Conservation (phyloP, 257 asterid genomes). For the Rubia yunnanensis region DNA sequence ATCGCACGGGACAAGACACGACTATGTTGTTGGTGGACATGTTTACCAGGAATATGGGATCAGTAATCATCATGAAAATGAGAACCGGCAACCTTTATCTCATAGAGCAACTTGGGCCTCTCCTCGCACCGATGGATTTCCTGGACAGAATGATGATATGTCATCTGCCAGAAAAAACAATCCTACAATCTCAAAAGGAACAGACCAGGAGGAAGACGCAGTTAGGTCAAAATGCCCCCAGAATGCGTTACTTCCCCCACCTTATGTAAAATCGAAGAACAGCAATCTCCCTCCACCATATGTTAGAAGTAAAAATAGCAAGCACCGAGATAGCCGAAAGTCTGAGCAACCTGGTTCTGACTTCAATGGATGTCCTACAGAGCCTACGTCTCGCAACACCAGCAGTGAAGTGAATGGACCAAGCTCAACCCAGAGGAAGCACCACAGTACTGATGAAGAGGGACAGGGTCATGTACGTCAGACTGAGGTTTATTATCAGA, state of each 20-base stretch:
- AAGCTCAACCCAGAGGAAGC: conserved; percentile 19
- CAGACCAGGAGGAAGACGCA: conserved; percentile 27
- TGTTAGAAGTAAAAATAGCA: conserved; percentile 45
- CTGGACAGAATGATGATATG: conserved; percentile 25
- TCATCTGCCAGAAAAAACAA: conserved; percentile 18
- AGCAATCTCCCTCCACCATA: conserved; percentile 51
- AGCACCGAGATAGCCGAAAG: conserved; percentile 26
- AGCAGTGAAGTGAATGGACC: conserved; percentile 15
- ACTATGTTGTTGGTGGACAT: conserved; percentile 23
- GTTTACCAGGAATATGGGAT: conserved; percentile 20
- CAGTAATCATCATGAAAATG: conserved; percentile 18
- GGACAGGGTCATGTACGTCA: conserved; percentile 20
- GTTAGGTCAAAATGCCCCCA: conserved; percentile 33
- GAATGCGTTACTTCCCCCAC: conserved; percentile 52
- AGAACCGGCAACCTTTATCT: conserved; percentile 27
- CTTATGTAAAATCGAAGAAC: conserved; percentile 54
- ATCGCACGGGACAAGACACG: conserved; percentile 28
- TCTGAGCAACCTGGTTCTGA: conserved; percentile 28
- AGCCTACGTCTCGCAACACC: conserved; percentile 16
- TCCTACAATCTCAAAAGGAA: conserved; percentile 18
- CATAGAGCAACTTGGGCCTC: conserved; percentile 26
- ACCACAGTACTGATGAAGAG: conserved; percentile 19
- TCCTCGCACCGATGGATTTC: conserved; percentile 19
- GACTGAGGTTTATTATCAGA: conserved; percentile 28
- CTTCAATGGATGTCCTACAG: conserved; percentile 16